phyloP scores from a whole-genome alignment of 192 early-diverging fungal genomes.

The Coemansia sp. region DNA sequence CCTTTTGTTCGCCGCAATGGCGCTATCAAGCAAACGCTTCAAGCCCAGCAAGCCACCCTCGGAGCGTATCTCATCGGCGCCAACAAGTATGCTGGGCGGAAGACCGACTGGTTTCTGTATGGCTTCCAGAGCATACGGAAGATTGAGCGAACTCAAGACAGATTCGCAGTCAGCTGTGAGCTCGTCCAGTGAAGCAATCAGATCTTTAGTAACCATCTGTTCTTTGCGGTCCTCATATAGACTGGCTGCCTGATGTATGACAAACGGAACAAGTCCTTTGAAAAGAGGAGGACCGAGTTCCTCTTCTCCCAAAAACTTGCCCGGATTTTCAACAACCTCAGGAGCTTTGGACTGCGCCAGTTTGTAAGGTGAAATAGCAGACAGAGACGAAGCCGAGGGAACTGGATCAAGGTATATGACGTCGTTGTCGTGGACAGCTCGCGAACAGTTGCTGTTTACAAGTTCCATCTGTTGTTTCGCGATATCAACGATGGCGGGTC shows the following conservation, averaged over 20 bases:
- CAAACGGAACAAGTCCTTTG: constrained; percentile 82
- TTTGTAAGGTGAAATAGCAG: constrained; percentile 63
- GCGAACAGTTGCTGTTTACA: constrained; percentile 52
- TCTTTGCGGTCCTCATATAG: constrained; percentile 85
- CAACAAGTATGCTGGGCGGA: constrained; percentile 67
- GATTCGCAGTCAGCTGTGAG: constrained; percentile 68
- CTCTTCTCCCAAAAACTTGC: constrained; percentile 65
- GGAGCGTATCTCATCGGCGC: constrained; percentile 71
- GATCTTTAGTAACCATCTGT: constrained; percentile 66
- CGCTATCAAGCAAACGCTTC: constrained; percentile 62
- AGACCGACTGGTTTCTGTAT: constrained; percentile 74
- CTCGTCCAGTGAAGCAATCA: constrained; percentile 66
- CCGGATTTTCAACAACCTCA: constrained; percentile 63
- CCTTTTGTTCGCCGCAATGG: constrained; percentile 56
- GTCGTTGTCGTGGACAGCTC: constrained; percentile 89
- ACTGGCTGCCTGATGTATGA: constrained; percentile 85
- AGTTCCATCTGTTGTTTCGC: constrained; percentile 50
- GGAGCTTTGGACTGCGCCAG: constrained; percentile 70
- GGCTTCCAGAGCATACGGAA: constrained; percentile 71
- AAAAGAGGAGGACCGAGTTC: constrained; percentile 79
- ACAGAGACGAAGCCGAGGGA: constrained; percentile 61
- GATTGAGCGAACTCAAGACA: constrained; percentile 65
- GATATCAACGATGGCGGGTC: constrained; percentile 32
- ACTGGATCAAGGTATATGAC: constrained; percentile 84
- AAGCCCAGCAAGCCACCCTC: constrained; percentile 69